Evolutionary conservation across 164 flowering plant species (phyloP).

Genomic region (Cinnamomum chago): DNA sequence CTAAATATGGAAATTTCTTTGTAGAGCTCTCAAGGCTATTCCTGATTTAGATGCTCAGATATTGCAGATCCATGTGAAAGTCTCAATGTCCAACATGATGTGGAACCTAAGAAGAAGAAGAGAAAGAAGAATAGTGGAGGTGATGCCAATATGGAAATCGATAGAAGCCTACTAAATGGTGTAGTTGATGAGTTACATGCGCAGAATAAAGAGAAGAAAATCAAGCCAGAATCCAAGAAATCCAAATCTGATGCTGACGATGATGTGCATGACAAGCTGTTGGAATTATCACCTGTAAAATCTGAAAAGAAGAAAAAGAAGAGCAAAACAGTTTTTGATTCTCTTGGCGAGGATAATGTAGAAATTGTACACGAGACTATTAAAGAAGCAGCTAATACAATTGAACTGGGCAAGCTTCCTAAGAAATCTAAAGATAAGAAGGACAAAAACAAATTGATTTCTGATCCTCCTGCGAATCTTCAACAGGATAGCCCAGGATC

Average conservation of each 20-base stretch:
- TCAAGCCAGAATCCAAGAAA: conserved; percentile 5
- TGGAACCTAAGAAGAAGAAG: conserved; percentile 9
- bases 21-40: conserved; percentile 1
- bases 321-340: conserved; percentile 19
- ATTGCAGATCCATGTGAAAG: conserved; percentile 21
- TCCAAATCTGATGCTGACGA: neutral
- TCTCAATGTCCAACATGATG: neutral
- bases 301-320: conserved; percentile 29
- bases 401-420: conserved; percentile 7
- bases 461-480: conserved; percentile 14
- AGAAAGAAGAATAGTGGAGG: conserved; percentile 4
- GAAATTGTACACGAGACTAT: neutral
- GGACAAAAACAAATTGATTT: conserved; percentile 31
- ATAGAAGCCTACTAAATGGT: conserved; percentile 5
- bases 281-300: conserved; percentile 5
- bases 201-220: conserved; percentile 27
- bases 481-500: conserved; percentile 9
- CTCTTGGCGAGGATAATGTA: conserved; percentile 6
- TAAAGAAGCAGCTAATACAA: conserved; percentile 7
- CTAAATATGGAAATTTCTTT: neutral
- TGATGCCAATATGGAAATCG: neutral
- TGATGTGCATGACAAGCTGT: neutral
- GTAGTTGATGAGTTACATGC: neutral
- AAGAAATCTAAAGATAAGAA: conserved; percentile 37
- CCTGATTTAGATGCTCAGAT: conserved; percentile 10